phyloP scores from a whole-genome alignment of 2,329 filamentous ascomycete genomes.

The Huntiella decipiens region DNA sequence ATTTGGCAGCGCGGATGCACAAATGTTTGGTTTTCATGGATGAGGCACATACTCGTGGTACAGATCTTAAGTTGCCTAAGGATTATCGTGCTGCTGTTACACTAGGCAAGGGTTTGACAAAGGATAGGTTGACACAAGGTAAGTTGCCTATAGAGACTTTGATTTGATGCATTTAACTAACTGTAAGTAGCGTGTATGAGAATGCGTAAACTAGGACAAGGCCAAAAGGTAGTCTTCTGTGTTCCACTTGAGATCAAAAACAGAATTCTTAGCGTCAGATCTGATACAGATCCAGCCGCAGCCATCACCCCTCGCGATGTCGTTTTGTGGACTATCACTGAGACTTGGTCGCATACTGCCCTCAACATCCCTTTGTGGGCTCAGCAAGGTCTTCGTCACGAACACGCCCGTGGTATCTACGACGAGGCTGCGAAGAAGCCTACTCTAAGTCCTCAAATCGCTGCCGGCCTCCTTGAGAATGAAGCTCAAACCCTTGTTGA shows the following conservation, averaged over 20 bases:
- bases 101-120: slow-evolving; percentile 43
- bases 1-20: slow-evolving; percentile 36
- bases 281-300: slow-evolving; percentile 5
- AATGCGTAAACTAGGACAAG: slow-evolving; percentile 48
- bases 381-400: slow-evolving; percentile 34
- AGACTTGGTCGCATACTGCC: slow-evolving; percentile 32
- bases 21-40: slow-evolving; percentile 49
- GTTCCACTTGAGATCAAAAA: slow-evolving; percentile 37
- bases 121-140: slow-evolving; percentile 53
- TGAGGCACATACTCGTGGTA: slow-evolving; percentile 51
- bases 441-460: too few species aligned
- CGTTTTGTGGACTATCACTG: slow-evolving; percentile 37
- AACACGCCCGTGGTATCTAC: slow-evolving; percentile 20
- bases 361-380: slow-evolving; percentile 40
- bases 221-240: slow-evolving; percentile 45
- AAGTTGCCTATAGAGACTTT: slow-evolving; percentile 13
- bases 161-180: neutral
- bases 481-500: slow-evolving; percentile 33
- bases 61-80: slow-evolving; percentile 41
- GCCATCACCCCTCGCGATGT: slow-evolving; percentile 29
- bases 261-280: slow-evolving; percentile 24
- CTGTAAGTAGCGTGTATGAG: slow-evolving; percentile 40
- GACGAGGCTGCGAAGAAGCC: slow-evolving; percentile 17
- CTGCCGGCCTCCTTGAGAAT: slow-evolving; percentile 28
- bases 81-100: slow-evolving; percentile 47